These are phyloP conservation scores for Russula griseocarnosa DNA, from an alignment of 768 basidiomycete genomes.

Conservation along the genomic window DNA sequence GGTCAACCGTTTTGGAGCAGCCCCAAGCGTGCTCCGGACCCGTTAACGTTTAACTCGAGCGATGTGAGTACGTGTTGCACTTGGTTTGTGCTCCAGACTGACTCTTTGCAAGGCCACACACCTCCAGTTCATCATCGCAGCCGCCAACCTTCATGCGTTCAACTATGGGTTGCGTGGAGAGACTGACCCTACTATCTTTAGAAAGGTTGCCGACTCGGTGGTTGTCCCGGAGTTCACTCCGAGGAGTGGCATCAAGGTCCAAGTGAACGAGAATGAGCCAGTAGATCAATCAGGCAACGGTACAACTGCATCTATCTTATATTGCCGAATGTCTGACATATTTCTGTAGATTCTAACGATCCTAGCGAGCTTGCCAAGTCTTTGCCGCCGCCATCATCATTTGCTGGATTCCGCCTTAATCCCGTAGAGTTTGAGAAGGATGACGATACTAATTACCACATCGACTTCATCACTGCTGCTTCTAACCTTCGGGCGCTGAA, in stretches of 20 bases:
- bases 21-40: conserved; percentile 94
- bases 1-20: conserved; percentile 99
- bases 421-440: conserved; percentile 99
- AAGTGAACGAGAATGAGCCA: conserved; percentile 90
- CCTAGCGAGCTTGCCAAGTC: conserved; percentile 54
- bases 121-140: conserved; percentile 84
- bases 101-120: conserved; percentile 62
- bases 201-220: conserved; percentile 77
- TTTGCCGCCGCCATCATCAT: conserved; percentile 82
- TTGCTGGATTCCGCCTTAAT: conserved; percentile 92
- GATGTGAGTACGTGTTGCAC: conserved; percentile 55
- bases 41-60: conserved; percentile 78
- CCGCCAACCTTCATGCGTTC: conserved; percentile 94
- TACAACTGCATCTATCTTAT: conserved; percentile 25
- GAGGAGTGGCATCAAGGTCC: conserved; percentile 85
- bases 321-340: neutral
- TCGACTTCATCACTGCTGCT: conserved; percentile 97
- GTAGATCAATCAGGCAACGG: conserved; percentile 48
- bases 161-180: conserved; percentile 96
- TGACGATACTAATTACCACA: conserved; percentile 96
- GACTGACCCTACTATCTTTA: conserved; percentile 72
- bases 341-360: conserved; percentile 35
- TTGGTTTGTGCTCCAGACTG: conserved; percentile 5
- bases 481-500: conserved; percentile 95
- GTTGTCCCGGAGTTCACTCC: conserved; percentile 92